Evolutionary conservation across 2,329 filamentous ascomycete species (phyloP).

Genomic region (Exophiala sp.): DNA sequence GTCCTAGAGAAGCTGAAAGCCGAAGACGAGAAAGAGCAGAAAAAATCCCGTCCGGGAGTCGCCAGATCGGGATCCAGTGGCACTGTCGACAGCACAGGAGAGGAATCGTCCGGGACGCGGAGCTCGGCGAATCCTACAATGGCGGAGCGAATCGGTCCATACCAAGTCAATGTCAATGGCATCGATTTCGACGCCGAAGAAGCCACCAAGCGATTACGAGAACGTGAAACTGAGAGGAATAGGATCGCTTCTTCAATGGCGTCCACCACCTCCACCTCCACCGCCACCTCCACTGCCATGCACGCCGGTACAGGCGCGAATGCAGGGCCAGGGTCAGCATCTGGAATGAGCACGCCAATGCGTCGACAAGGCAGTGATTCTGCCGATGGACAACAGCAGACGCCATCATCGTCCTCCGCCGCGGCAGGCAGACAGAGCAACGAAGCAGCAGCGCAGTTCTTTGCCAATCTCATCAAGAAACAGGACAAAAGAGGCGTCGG

Average conservation of each 20-base stretch:
- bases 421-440: conserved; percentile 23
- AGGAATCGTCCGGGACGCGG: no score
- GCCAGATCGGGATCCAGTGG: conserved; percentile 28
- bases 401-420: neutral
- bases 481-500: conserved; percentile 18
- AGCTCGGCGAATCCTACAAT: conserved; percentile 39
- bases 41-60: conserved; percentile 21
- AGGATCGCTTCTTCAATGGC: neutral
- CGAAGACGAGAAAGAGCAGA: conserved; percentile 47
- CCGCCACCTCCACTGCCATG: neutral
- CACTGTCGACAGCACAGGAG: conserved; percentile 31
- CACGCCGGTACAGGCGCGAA: neutral
- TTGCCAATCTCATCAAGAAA: conserved; percentile 27
- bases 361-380: conserved; percentile 15
- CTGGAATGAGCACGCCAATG: conserved; percentile 20
- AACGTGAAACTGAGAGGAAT: conserved; percentile 23
- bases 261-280: neutral
- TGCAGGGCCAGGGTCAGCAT: neutral
- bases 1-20: conserved; percentile 61
- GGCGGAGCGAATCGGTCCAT: conserved; percentile 82
- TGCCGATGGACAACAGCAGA: conserved; percentile 4
- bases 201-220: conserved; percentile 24
- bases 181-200: conserved; percentile 95
- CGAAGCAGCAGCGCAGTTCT: conserved; percentile 23
- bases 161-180: conserved; percentile 97